Percentiles rank a stretch among this genome's conserved stretches.
Conservation (phyloP, 208 protist species). For the Leishmania major region DNA sequence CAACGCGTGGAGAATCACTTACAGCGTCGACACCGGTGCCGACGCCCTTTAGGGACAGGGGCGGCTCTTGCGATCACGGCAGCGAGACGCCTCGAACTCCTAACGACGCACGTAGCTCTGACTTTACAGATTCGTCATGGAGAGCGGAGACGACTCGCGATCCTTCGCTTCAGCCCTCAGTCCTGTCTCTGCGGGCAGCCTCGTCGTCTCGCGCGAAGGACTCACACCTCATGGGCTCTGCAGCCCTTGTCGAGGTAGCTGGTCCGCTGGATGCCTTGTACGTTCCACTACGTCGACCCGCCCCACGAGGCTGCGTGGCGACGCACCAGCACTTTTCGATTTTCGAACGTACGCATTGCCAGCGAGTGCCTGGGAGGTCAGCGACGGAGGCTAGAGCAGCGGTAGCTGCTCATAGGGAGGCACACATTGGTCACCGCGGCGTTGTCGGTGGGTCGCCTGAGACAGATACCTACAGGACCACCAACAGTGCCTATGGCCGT, state of each 20-base stretch:
- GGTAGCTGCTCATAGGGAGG: neutral
- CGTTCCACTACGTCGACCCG: conserved; percentile 25
- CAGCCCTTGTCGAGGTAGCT: conserved; percentile 22
- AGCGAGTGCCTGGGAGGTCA: neutral
- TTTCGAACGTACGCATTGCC: conserved; percentile 9
- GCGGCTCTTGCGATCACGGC: neutral
- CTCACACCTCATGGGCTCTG: conserved; percentile 33
- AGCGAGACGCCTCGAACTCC: neutral
- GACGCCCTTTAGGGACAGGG: neutral
- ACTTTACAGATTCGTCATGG: neutral
- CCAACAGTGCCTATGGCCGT: conserved; percentile 8
- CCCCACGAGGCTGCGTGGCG: conserved; percentile 18
- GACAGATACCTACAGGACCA: conserved; percentile 6
- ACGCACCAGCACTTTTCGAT: conserved; percentile 34
- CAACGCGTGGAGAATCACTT: neutral
- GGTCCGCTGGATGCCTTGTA: conserved; percentile 22
- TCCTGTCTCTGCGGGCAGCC: neutral
- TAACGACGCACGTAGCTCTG: neutral
- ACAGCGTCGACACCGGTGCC: neutral
- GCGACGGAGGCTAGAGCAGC: neutral
- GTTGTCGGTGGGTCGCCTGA: neutral
- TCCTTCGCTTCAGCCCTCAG: neutral
- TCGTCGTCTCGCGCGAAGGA: conserved; percentile 21
- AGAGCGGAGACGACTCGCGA: neutral
- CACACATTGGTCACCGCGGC: neutral